phyloP scores from a whole-genome alignment of 331 rosid genomes.

The Quercus phellos region DNA sequence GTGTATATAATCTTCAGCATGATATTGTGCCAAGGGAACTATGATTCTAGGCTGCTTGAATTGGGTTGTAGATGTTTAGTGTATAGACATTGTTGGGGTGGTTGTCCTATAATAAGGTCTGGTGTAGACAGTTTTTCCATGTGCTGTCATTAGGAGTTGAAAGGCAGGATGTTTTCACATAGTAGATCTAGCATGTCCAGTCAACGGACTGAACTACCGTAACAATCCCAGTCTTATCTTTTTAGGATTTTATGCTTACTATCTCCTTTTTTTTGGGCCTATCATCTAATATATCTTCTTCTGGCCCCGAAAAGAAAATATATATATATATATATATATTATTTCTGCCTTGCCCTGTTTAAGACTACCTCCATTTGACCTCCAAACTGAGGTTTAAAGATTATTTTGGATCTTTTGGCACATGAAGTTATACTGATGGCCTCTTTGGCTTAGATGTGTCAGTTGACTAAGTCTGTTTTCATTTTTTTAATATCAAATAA shows the following conservation, averaged over 20 bases:
- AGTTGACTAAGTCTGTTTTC: no score
- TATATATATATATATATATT: no score
- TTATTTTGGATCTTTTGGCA: no score
- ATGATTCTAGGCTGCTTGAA: neutral
- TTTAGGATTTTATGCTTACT: neutral
- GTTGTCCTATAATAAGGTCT: neutral
- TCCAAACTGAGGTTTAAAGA: no score
- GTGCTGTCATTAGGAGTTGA: neutral
- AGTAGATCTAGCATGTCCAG: neutral
- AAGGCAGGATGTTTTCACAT: neutral
- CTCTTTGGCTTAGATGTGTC: no score
- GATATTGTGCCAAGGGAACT: neutral
- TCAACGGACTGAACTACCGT: neutral
- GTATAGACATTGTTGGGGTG: neutral
- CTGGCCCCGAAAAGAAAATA: neutral
- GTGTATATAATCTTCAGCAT: conserved; percentile 1
- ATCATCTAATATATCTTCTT: neutral
- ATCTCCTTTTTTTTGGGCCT: neutral
- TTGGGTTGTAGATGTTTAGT: neutral
- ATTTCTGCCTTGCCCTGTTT: no score
- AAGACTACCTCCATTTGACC: no score
- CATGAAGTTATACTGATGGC: no score
- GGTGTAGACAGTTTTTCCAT: neutral
- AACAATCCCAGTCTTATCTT: neutral
- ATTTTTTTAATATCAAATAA: no score